Evolutionary conservation across 495 filamentous ascomycete genomes (phyloP).

Genomic region (Wilcoxina mikolae): DNA sequence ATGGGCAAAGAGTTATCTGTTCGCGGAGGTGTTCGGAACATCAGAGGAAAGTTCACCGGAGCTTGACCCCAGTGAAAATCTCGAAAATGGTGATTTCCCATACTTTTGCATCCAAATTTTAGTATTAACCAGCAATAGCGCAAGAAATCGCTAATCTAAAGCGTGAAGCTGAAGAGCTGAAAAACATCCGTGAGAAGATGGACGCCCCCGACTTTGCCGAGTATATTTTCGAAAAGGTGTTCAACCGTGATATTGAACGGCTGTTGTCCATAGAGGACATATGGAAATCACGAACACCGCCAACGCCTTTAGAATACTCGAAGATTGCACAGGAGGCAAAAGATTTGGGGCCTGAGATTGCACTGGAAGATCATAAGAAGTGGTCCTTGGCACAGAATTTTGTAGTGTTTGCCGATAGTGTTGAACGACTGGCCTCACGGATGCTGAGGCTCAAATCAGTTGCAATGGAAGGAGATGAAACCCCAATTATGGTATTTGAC

Average conservation of each 20-base stretch:
- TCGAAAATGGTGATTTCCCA: conserved; percentile 51
- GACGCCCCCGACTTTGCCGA: conserved; percentile 63
- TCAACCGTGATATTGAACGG: conserved; percentile 67
- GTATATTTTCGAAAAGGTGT: conserved; percentile 86
- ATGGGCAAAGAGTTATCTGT: conserved; percentile 95
- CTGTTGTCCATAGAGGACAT: conserved; percentile 83
- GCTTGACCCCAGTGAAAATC: conserved; percentile 62
- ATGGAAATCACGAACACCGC: conserved; percentile 76
- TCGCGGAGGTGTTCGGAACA: conserved; percentile 82
- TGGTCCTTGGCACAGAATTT: conserved; percentile 77
- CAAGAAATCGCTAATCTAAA: conserved; percentile 75
- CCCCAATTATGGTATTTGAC: conserved; percentile 69
- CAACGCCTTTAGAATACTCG: conserved; percentile 55
- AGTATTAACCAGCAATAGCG: conserved; percentile 40
- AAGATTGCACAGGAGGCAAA: conserved; percentile 35
- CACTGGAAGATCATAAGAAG: conserved; percentile 53
- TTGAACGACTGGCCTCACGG: conserved; percentile 60
- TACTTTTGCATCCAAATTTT: not conserved
- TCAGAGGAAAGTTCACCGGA: conserved; percentile 70
- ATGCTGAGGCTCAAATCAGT: conserved; percentile 44
- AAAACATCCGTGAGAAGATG: conserved; percentile 68
- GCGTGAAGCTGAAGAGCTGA: conserved; percentile 66
- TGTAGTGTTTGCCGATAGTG: conserved; percentile 69
- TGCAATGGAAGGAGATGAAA: conserved; percentile 33
- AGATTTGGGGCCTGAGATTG: conserved; percentile 38